Evolutionary conservation across 2,329 filamentous ascomycete genomes (phyloP).

Genomic region (Colletotrichum lindemuthianum): DNA sequence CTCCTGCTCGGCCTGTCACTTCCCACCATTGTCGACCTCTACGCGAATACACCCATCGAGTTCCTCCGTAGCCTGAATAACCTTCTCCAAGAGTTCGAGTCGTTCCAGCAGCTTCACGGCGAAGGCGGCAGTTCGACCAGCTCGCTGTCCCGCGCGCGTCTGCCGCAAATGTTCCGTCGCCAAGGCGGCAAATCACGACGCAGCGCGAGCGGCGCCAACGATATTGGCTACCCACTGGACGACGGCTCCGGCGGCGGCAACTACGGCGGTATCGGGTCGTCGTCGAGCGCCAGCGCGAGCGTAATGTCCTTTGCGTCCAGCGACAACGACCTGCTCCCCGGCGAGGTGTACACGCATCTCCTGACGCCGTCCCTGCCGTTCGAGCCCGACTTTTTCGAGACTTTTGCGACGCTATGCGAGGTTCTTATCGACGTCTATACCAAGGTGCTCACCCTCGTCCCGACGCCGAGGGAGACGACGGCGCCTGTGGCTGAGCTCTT

Average conservation of each 20-base stretch:
- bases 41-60: slow-evolving; percentile 80
- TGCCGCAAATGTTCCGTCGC: slow-evolving; percentile 86
- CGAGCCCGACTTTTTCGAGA: slow-evolving; percentile 96
- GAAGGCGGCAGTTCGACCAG: slow-evolving; percentile 76
- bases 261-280: slow-evolving; percentile 40
- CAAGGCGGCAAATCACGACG: slow-evolving; percentile 67
- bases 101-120: slow-evolving; percentile 88
- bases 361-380: slow-evolving; percentile 94
- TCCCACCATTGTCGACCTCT: slow-evolving; percentile 88
- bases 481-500: slow-evolving; percentile 84
- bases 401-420: slow-evolving; percentile 94
- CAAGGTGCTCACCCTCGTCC: slow-evolving; percentile 78
- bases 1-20: slow-evolving; percentile 92
- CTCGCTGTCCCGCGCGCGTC: slow-evolving; percentile 78
- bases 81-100: slow-evolving; percentile 90
- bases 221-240: slow-evolving; percentile 44
- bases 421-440: slow-evolving; percentile 93
- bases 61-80: slow-evolving; percentile 88
- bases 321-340: slow-evolving; percentile 75
- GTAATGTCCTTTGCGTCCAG: slow-evolving; percentile 68
- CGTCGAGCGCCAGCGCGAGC: slow-evolving; percentile 48
- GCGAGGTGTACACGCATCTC: slow-evolving; percentile 88
- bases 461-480: slow-evolving; percentile 78
- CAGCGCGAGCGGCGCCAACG: slow-evolving; percentile 59
- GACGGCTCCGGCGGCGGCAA: slow-evolving; percentile 42